A percentile compares a stretch with the other conserved stretches of the same genome.
Evolutionary conservation across 257 asterid genomes (phyloP).

Genomic region (Solanum etuberosum): DNA sequence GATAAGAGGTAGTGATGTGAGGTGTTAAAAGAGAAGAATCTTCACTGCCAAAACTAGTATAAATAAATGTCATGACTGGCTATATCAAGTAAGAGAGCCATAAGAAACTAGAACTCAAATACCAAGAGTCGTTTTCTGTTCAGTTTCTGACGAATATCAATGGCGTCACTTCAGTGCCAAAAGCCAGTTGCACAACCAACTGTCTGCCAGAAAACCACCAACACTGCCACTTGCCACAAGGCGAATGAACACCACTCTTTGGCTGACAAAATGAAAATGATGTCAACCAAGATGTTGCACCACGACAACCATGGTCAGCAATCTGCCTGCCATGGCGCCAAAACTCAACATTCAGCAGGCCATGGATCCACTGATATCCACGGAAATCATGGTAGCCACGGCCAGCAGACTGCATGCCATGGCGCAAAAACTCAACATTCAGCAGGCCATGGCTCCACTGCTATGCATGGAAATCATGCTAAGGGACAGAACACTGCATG

Average conservation of each 20-base stretch:
- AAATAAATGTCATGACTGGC: neutral
- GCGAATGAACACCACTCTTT: constrained; percentile 1
- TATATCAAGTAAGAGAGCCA: neutral
- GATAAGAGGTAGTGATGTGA: neutral
- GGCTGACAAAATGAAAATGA: neutral
- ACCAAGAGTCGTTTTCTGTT: neutral
- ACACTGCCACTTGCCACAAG: neutral
- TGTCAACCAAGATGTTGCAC: neutral
- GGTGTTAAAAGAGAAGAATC: neutral
- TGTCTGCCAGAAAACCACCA: neutral
- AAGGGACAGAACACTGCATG: neutral
- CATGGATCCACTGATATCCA: neutral
- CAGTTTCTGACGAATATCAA: neutral
- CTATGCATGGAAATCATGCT: neutral
- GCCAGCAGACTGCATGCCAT: neutral
- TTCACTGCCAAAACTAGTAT: neutral
- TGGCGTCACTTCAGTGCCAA: constrained; percentile 4
- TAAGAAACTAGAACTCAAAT: neutral
- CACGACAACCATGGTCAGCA: neutral
- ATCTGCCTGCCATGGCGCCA: neutral
- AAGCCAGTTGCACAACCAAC: neutral
- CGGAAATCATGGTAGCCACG: neutral
- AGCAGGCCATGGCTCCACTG: neutral
- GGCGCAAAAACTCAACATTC: neutral
- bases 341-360: neutral